Conservation (phyloP, 768 basidiomycete genomes). For the Lactarius indigo region DNA sequence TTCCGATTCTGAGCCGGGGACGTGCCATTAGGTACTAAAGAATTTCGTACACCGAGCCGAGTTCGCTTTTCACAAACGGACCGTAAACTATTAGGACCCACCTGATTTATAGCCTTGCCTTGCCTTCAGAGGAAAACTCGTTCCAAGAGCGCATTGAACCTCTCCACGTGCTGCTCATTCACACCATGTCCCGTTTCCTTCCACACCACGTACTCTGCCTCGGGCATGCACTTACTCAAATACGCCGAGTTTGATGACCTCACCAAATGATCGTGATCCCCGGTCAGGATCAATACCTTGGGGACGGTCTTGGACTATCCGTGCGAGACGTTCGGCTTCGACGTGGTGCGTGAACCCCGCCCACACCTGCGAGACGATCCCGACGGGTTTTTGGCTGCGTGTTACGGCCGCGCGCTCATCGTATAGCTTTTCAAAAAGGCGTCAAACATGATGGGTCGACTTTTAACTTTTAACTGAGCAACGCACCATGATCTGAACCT, state of each 20-base stretch:
- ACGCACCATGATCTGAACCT: constrained; percentile 35
- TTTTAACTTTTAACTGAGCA: constrained; percentile 1
- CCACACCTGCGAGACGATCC: constrained; percentile 68
- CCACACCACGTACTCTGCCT: constrained; percentile 77
- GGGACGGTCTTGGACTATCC: constrained; percentile 51
- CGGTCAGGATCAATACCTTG: constrained; percentile 65
- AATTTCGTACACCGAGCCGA: too few species aligned
- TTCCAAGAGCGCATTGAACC: constrained; percentile 58
- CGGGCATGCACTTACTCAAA: constrained; percentile 46
- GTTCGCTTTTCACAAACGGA: too few species aligned
- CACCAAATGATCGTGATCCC: constrained; percentile 62
- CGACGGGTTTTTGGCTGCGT: constrained; percentile 57
- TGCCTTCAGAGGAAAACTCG: constrained; percentile 42
- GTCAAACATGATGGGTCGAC: background rate
- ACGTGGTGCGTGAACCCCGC: constrained; percentile 66
- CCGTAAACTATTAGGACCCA: too few species aligned
- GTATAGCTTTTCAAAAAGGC: constrained; percentile 40
- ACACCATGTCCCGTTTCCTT: constrained; percentile 62
- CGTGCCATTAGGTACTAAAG: too few species aligned
- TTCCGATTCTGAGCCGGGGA: too few species aligned
- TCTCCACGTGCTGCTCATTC: constrained; percentile 44
- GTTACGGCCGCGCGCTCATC: constrained; percentile 47
- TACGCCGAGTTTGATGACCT: constrained; percentile 45
- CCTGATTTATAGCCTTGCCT: constrained; percentile 12
- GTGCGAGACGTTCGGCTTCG: constrained; percentile 30